These are phyloP conservation scores for Verticillium klebahnii DNA, from an alignment of 2,329 filamentous ascomycete genomes.

Conservation along the genomic window DNA sequence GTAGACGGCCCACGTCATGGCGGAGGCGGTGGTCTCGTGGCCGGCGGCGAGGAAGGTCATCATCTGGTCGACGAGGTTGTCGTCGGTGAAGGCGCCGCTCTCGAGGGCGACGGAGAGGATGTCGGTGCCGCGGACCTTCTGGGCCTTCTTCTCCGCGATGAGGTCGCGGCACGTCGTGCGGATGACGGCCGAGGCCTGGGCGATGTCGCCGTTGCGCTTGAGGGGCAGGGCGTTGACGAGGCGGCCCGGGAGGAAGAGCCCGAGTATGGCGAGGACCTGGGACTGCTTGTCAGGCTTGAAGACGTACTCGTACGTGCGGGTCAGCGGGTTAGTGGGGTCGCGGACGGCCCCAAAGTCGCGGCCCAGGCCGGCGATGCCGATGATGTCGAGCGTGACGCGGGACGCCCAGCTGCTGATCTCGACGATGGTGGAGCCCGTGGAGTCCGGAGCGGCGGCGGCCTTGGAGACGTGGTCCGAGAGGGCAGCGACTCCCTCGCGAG, in stretches of 20 bases:
- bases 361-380: constrained; percentile 67
- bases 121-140: constrained; percentile 54
- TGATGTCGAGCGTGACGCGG: constrained; percentile 69
- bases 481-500: constrained; percentile 58
- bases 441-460: constrained; percentile 23
- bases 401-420: constrained; percentile 61
- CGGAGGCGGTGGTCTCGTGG: constrained; percentile 73
- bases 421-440: constrained; percentile 34
- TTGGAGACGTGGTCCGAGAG: constrained; percentile 46
- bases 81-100: constrained; percentile 70
- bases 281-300: constrained; percentile 49
- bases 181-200: constrained; percentile 52
- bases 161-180: constrained; percentile 63
- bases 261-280: constrained; percentile 52
- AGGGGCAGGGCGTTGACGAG: constrained; percentile 62
- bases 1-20: constrained; percentile 73
- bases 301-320: constrained; percentile 49
- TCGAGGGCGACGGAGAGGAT: constrained; percentile 78
- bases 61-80: constrained; percentile 79
- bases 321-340: constrained; percentile 56
- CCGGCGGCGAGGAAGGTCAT: constrained; percentile 86
- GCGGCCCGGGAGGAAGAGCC: constrained; percentile 58
- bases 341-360: constrained; percentile 64
- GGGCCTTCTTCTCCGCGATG: constrained; percentile 63
- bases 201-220: constrained; percentile 63